Evolutionary conservation across 129 eudicot species (phyloP).

Genomic region (Pittosporum tobira): DNA sequence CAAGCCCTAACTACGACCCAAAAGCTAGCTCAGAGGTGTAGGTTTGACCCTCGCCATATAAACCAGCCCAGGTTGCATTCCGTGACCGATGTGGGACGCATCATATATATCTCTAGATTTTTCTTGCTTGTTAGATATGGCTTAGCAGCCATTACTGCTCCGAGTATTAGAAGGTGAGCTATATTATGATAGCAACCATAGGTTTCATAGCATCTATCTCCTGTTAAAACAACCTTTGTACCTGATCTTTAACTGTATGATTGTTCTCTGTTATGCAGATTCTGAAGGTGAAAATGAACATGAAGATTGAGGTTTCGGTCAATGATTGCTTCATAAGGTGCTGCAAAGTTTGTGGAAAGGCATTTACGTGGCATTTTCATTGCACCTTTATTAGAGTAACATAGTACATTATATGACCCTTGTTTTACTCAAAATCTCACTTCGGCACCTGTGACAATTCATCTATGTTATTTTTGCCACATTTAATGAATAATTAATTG

Average conservation of each 20-base stretch:
- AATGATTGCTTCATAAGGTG: constrained; percentile 4
- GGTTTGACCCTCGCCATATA: too few relatives aligned
- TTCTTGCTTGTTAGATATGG: neutral
- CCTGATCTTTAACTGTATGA: neutral
- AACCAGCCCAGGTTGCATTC: too few relatives aligned
- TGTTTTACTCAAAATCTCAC: too few relatives aligned
- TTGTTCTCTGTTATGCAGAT: constrained; percentile 22
- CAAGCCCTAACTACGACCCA: too few relatives aligned
- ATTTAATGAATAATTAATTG: too few relatives aligned
- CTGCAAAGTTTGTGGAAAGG: neutral
- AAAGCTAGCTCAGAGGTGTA: too few relatives aligned
- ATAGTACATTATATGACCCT: too few relatives aligned
- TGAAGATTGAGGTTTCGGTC: constrained; percentile 33
- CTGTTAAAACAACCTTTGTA: neutral
- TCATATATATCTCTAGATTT: too few relatives aligned
- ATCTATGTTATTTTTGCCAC: too few relatives aligned
- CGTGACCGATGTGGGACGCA: too few relatives aligned
- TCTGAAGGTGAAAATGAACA: constrained; percentile 48
- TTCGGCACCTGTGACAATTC: too few relatives aligned
- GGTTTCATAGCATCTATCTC: constrained; percentile 2
- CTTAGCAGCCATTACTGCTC: neutral
- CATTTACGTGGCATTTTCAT: neutral
- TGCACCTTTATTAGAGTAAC: neutral
- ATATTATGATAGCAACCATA: neutral
- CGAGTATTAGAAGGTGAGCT: too few relatives aligned